These are phyloP conservation scores for Tuber indicum DNA, from an alignment of 495 filamentous ascomycete genomes.

Conservation along the genomic window DNA sequence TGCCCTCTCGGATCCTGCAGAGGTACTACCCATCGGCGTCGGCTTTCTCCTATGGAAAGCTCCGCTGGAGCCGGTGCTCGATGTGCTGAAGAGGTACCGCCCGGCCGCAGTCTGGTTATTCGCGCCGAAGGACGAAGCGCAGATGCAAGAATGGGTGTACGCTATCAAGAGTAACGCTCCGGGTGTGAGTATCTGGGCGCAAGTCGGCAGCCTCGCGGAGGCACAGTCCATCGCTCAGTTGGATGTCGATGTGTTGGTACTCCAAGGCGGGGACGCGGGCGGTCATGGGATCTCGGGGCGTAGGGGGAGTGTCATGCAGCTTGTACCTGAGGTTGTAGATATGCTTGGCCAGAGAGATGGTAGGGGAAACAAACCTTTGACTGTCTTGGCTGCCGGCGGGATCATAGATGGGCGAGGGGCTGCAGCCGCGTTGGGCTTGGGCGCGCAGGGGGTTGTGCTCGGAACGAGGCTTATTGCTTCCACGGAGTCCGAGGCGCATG, in stretches of 20 bases:
- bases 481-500: constrained; percentile 55
- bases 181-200: constrained; percentile 57
- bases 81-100: constrained; percentile 46
- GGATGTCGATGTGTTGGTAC: constrained; percentile 60
- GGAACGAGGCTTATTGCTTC: constrained; percentile 66
- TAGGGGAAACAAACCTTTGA: constrained; percentile 45
- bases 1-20: constrained; percentile 18
- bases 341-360: constrained; percentile 44
- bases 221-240: constrained; percentile 46
- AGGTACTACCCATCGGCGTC: constrained; percentile 53
- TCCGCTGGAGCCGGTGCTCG: constrained; percentile 46
- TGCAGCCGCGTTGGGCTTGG: constrained; percentile 59
- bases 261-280: constrained; percentile 67
- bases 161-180: constrained; percentile 43
- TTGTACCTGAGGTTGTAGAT: constrained; percentile 58
- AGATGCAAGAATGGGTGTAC: constrained; percentile 54
- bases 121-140: constrained; percentile 50
- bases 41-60: constrained; percentile 58
- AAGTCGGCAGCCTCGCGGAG: constrained; percentile 57
- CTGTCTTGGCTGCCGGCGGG: constrained; percentile 65
- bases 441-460: constrained; percentile 61
- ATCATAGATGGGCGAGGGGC: constrained; percentile 62
- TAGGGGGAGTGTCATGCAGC: constrained; percentile 53
- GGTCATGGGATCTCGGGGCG: constrained; percentile 58
- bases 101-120: constrained; percentile 69